Evolutionary conservation across 1,284 basidiomycete species (phyloP).

Genomic region (Ceratobasidium sp.): DNA sequence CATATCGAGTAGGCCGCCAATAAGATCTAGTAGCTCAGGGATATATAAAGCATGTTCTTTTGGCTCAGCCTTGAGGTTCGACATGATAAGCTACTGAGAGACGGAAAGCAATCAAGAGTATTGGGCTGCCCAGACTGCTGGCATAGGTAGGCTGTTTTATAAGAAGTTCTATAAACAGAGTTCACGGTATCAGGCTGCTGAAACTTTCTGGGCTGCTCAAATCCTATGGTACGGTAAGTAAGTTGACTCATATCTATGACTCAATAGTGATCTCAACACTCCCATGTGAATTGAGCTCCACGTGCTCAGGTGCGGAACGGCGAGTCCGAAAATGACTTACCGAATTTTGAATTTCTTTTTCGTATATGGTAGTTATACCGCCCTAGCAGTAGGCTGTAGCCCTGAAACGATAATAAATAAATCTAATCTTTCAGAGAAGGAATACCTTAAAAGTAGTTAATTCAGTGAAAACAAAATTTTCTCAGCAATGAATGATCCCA

Average conservation of each 20-base stretch:
- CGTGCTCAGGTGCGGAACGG: too few relatives aligned
- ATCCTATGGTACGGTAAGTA: background rate
- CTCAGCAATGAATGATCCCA: too few relatives aligned
- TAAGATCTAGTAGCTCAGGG: background rate
- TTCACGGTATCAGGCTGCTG: background rate
- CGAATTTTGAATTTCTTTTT: too few relatives aligned
- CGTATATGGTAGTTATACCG: too few relatives aligned
- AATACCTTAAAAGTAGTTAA: too few relatives aligned
- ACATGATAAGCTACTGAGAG: background rate
- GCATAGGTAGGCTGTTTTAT: background rate
- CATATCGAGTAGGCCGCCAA: background rate
- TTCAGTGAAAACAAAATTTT: too few relatives aligned
- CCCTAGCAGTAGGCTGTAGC: too few relatives aligned
- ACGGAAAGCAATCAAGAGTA: background rate
- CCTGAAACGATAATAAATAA: too few relatives aligned
- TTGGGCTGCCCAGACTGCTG: background rate
- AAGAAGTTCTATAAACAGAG: too few relatives aligned
- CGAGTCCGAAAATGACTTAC: too few relatives aligned
- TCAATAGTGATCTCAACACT: background rate
- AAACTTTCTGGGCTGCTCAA: background rate
- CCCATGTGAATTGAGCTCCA: too few relatives aligned
- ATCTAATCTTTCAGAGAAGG: too few relatives aligned
- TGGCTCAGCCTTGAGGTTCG: background rate
- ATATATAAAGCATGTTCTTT: background rate
- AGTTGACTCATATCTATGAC: background rate